Percentiles rank a stretch among this genome's conserved stretches.
phyloP scores from a whole-genome alignment of 2,329 filamentous ascomycete genomes.

The Talaromyces sp. region DNA sequence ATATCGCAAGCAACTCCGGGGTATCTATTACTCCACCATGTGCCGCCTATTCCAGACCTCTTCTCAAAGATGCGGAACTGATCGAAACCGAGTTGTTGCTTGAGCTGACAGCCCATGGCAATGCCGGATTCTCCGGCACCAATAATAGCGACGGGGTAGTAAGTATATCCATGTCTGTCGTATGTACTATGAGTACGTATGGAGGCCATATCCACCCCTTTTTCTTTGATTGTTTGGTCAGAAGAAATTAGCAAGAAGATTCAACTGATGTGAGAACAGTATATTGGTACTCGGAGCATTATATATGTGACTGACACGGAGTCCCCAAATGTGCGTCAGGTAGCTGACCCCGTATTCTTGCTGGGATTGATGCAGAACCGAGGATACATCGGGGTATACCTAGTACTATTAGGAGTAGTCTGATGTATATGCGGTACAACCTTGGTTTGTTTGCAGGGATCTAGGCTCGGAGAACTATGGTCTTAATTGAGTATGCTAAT shows the following conservation, averaged over 20 bases:
- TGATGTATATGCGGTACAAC: neutral
- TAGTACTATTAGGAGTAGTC: neutral
- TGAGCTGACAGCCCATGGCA: conserved; percentile 55
- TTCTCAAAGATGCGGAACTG: conserved; percentile 59
- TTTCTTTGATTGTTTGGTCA: neutral
- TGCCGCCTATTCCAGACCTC: conserved; percentile 55
- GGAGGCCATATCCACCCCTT: conserved; percentile 18
- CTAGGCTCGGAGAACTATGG: neutral
- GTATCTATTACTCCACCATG: conserved; percentile 61
- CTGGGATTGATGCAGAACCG: neutral
- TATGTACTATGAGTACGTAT: conserved; percentile 40
- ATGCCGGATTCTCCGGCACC: conserved; percentile 61
- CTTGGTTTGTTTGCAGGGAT: neutral
- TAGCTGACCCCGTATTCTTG: neutral
- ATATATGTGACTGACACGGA: neutral
- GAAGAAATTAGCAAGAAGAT: neutral
- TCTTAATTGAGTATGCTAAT: no score
- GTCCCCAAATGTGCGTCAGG: neutral
- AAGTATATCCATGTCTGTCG: conserved; percentile 38
- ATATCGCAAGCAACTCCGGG: conserved; percentile 55
- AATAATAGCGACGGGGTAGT: conserved; percentile 52
- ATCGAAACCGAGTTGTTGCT: conserved; percentile 53
- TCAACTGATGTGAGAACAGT: neutral
- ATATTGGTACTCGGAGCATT: neutral
- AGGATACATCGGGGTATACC: neutral